Evolutionary conservation across 495 filamentous ascomycete species (phyloP).

Genomic region (Podospora pseudocomata): DNA sequence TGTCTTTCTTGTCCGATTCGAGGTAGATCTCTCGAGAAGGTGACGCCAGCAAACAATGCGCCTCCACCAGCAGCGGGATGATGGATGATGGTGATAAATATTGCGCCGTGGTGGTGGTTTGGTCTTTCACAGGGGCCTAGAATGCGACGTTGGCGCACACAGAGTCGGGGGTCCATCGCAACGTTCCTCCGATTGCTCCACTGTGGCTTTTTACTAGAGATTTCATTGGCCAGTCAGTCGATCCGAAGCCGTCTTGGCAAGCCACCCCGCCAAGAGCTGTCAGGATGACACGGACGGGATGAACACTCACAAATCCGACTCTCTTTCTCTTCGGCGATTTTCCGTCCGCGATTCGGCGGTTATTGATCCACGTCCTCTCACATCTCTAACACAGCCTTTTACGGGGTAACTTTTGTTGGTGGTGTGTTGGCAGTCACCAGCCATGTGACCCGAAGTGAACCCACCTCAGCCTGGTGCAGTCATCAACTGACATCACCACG

Average conservation of each 20-base stretch:
- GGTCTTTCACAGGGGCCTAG: background rate
- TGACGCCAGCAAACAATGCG: background rate
- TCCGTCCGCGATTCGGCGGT: background rate
- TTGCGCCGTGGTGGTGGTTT: background rate
- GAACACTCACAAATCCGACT: background rate
- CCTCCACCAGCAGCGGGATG: background rate
- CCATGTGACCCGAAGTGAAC: too few relatives aligned
- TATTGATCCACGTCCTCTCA: background rate
- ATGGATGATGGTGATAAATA: background rate
- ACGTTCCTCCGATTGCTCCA: slow-evolving; percentile 16
- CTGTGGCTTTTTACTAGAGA: slow-evolving; percentile 13
- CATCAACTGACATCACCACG: too few relatives aligned
- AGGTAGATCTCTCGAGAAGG: background rate
- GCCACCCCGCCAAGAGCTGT: background rate
- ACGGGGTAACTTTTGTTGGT: too few relatives aligned
- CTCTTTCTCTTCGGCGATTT: background rate
- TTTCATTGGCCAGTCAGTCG: slow-evolving; percentile 2
- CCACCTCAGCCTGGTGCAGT: too few relatives aligned
- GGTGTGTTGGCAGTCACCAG: too few relatives aligned
- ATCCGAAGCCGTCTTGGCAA: slow-evolving; percentile 16
- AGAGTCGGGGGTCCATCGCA: background rate
- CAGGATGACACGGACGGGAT: background rate
- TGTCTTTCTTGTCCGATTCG: background rate
- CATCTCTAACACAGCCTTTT: too few relatives aligned
- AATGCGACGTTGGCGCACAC: background rate